Evolutionary conservation across 108 stramenopile species (phyloP), one percentile per base, ranked within the genome.

Genomic region (Aurantiochytrium sp.): DNA sequence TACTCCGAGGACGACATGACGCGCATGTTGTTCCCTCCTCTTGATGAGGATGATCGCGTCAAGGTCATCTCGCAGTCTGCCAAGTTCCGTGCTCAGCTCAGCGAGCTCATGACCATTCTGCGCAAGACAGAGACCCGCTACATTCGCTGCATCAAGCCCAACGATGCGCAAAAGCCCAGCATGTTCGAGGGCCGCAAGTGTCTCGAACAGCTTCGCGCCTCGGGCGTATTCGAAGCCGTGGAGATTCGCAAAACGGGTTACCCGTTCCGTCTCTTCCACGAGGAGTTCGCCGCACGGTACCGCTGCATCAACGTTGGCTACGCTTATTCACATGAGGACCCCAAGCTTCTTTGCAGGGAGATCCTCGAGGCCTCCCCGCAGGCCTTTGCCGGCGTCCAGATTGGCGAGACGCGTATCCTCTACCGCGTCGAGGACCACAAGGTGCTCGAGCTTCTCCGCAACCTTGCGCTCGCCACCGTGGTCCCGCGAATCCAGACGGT

Each of bases 131-230:
- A 90, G 76, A 83, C 92, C 8, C 91, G 90, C 83, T 94, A 91
- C 90, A 60, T 94, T 51, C 91, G 93, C 45, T 93, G 93, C 73
- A 71, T 94, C 60, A 93, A 94, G 91, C 93, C 93, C 23, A 94
- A 94, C 87, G 97, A 97, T 64, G 93, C 95, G 58, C 92, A 96
- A 58, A 90, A 94, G 55, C 96, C 96, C 1, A 60, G 94, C 71
- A 90, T 89, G 58, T 97, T 97, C 89, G 93, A 96, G 69, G 89
- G 94, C 44, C 55, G 25, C n/a, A 64, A 60, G 47, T 29, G 23
- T 44, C 87, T 88, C 25, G 88, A 91, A 58, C 91, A 91, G 73
- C 72, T 91, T 12, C 45, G 83, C 3, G 89, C 83, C 87, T 72
- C 72, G 25, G 91, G 91, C 47, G 89, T 90, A 29, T 90, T 89